Conservation (phyloP, 2,329 filamentous ascomycete genomes). For the Colletotrichum camelliae region DNA sequence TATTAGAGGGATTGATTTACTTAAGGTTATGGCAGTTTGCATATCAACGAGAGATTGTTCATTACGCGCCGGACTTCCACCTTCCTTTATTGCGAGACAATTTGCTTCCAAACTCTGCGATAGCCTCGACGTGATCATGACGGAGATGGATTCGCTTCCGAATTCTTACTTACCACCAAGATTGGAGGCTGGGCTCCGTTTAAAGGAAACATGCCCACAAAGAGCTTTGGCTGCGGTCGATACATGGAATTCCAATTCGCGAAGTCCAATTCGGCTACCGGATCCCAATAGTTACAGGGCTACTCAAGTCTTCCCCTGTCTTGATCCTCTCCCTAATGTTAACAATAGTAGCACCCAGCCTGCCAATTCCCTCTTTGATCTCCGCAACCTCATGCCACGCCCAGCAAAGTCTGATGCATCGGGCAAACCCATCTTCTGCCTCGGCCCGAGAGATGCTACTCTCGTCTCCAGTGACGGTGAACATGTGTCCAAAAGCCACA, state of each 20-base stretch:
- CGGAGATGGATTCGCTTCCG: too few relatives aligned
- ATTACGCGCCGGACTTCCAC: too few relatives aligned
- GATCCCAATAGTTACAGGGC: background rate
- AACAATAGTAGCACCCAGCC: constrained; percentile 48
- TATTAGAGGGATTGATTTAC: background rate
- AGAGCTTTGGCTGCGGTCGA: fast-evolving
- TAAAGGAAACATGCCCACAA: background rate
- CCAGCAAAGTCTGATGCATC: constrained; percentile 71
- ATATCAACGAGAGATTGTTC: background rate
- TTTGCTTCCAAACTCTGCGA: background rate
- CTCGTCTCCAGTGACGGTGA: constrained; percentile 67
- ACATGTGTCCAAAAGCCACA: constrained; percentile 72
- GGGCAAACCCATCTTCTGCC: constrained; percentile 51
- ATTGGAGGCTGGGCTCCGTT: fast-evolving
- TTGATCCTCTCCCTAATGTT: background rate
- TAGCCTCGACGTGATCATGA: background rate
- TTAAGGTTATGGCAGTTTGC: too few relatives aligned
- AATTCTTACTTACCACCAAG: background rate
- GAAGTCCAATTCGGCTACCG: background rate
- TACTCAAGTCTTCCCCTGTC: background rate
- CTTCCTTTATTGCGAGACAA: fast-evolving
- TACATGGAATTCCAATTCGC: fast-evolving
- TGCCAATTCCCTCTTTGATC: constrained; percentile 70
- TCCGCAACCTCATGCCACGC: constrained; percentile 72
- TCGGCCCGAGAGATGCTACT: constrained; percentile 38